Percentiles rank a stretch among this genome's conserved stretches.
phyloP scores from a whole-genome alignment of 2,329 filamentous ascomycete genomes.

The Capronia epimyces region DNA sequence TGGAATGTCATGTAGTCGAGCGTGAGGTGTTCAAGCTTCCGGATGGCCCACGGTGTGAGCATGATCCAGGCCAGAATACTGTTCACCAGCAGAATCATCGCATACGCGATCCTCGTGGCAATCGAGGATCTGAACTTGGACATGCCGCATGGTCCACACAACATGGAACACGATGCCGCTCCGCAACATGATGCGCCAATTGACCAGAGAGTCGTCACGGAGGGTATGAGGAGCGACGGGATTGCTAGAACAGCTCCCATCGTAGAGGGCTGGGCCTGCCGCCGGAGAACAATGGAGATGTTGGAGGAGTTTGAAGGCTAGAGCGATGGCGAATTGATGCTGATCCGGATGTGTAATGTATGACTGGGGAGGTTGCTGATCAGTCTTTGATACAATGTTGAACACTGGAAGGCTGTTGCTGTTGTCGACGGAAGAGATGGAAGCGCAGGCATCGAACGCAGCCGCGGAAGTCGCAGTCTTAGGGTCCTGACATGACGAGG shows the following conservation, averaged over 20 bases:
- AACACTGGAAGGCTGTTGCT: neutral
- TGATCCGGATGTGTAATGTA: neutral
- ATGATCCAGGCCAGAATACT: constrained; percentile 98
- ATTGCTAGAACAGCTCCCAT: constrained; percentile 93
- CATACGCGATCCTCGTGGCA: constrained; percentile 93
- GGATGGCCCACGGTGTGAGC: constrained; percentile 97
- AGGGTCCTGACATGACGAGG: neutral
- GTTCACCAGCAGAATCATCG: constrained; percentile 89
- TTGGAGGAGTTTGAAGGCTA: neutral
- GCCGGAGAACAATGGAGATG: neutral
- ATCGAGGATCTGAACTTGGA: constrained; percentile 98
- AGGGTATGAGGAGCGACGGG: constrained; percentile 81
- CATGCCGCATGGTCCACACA: constrained; percentile 93
- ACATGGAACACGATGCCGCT: constrained; percentile 90
- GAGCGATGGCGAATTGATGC: neutral
- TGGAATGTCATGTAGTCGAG: constrained; percentile 95
- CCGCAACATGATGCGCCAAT: constrained; percentile 89
- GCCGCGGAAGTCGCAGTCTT: no score
- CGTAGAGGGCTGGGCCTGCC: constrained; percentile 20
- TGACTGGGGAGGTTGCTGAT: no score
- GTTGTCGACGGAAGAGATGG: neutral
- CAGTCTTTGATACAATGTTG: neutral
- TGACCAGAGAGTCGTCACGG: constrained; percentile 73
- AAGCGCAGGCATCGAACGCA: constrained; percentile 12
- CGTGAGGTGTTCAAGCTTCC: constrained; percentile 86